These are phyloP conservation scores for Salicornia ramosissima DNA, from an alignment of 148 eudicot genomes.

Conservation along the genomic window DNA sequence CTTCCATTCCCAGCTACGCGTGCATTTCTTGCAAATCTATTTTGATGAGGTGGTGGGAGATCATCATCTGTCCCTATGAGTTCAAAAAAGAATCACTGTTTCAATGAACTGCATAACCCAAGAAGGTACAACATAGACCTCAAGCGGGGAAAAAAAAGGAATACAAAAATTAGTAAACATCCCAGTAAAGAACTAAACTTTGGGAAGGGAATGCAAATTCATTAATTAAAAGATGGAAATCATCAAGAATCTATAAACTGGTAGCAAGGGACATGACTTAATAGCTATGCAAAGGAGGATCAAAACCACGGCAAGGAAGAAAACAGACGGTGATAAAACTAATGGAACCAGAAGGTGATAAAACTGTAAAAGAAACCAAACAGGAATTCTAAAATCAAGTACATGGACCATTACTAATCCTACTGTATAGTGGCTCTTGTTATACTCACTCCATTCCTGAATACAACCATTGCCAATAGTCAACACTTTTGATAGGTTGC, in stretches of 20 bases:
- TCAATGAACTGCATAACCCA: background rate
- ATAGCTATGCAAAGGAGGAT: too few relatives aligned
- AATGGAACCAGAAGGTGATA: background rate
- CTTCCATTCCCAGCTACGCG: constrained; percentile 67
- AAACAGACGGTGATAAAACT: background rate
- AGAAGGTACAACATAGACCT: background rate
- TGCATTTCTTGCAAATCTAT: constrained; percentile 60
- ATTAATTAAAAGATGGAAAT: background rate
- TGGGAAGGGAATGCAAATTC: background rate
- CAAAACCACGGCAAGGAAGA: background rate
- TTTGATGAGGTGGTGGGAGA: constrained; percentile 83
- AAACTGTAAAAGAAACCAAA: background rate
- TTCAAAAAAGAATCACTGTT: constrained; percentile 1
- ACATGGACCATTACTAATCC: background rate
- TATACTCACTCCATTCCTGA: background rate
- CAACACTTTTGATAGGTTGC: too few relatives aligned
- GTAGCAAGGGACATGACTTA: background rate
- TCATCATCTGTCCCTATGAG: constrained; percentile 82
- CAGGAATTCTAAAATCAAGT: background rate
- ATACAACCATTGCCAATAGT: background rate
- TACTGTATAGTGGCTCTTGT: background rate
- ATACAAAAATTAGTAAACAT: background rate
- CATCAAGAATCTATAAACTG: background rate
- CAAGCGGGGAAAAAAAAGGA: background rate
- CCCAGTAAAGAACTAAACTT: background rate